Base-by-base conservation (phyloP, 2,329 filamentous ascomycete species). In the Paracamarosporium sp. region DNA sequence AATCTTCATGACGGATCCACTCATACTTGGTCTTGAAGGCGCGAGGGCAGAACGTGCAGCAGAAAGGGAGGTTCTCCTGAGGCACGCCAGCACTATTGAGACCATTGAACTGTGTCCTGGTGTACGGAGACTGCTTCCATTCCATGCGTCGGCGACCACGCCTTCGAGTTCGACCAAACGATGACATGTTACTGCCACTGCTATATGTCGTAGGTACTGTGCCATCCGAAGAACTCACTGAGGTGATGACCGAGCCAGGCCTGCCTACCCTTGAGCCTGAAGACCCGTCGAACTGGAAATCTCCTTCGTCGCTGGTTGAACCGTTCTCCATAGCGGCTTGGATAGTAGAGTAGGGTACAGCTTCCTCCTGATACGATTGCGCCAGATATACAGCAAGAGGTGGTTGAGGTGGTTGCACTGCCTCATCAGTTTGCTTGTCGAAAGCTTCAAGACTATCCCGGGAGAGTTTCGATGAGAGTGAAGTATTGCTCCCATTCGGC, bases 1-100 rank as follows among this genome's bases (percentile, higher is more conserved):
- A 75, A 43, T 76, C 72, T 56, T 75, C 73, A 38, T 76, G 73
- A 6, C 73, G 67, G n/a, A 73, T 64, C 73, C 73, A 76, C 57
- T 75, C 71, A 44, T 75, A 75, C 35, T 75, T 76, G 4, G 71
- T 74, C 40, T 72, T 73, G 63, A 75, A 76, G 2, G 73, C 70
- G 33, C 72, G 64, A 3, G 70, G 70, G 44, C 73, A 76, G 48
- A 75, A 76, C 1, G 73, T 76, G 53, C 73, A 76, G 46, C 70
- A 74, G 57, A 74, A 76, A 6, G 71, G 68, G 2, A 75, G 58
- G n/a, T 73, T 68, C 47, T 71, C 60, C 31, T 70, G 64, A 43
- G 67, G 67, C 7, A 69, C 61, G 13, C 71, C 72, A 25, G 70
- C 65, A 35, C 63, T 71, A 40, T 75, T 69, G 20, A 73, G 61